Percentiles rank a stretch among this genome's conserved stretches.
Evolutionary conservation across 257 asterid genomes (phyloP).

Genomic region (Marsdenia floribunda): DNA sequence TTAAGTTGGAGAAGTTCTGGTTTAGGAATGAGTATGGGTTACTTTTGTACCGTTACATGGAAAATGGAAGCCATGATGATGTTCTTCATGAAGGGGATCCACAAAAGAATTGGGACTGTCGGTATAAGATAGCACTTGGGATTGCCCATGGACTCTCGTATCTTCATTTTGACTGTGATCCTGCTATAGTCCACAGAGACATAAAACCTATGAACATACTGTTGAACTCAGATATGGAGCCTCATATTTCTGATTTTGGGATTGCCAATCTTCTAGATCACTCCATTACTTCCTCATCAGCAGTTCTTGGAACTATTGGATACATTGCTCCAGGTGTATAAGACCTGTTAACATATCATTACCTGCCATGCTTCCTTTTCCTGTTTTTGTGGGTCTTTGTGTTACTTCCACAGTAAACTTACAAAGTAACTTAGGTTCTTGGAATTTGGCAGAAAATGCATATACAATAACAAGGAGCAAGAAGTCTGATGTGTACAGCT

Average conservation of each 20-base stretch:
- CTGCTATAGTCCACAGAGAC: conserved; percentile 68
- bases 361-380: too few relatives aligned
- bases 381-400: not conserved
- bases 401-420: too few relatives aligned
- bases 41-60: conserved; percentile 58
- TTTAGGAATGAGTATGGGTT: conserved; percentile 64
- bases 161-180: conserved; percentile 82
- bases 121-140: conserved; percentile 63
- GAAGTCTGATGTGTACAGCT: conserved; percentile 76
- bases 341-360: too few relatives aligned
- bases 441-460: conserved; percentile 48
- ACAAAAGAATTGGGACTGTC: conserved; percentile 35
- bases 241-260: conserved; percentile 85
- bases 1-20: conserved; percentile 67
- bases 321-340: conserved; percentile 95
- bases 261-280: conserved; percentile 75
- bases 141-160: conserved; percentile 69
- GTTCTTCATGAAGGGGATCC: conserved; percentile 45
- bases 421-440: too few relatives aligned
- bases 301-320: conserved; percentile 64
- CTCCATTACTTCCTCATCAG: conserved; percentile 28
- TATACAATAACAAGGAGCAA: conserved; percentile 40
- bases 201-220: conserved; percentile 77
- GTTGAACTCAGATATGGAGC: conserved; percentile 64
- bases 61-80: conserved; percentile 72